These are phyloP conservation scores for Tylopilus sp. DNA, from an alignment of 768 basidiomycete species.

Conservation along the genomic window DNA sequence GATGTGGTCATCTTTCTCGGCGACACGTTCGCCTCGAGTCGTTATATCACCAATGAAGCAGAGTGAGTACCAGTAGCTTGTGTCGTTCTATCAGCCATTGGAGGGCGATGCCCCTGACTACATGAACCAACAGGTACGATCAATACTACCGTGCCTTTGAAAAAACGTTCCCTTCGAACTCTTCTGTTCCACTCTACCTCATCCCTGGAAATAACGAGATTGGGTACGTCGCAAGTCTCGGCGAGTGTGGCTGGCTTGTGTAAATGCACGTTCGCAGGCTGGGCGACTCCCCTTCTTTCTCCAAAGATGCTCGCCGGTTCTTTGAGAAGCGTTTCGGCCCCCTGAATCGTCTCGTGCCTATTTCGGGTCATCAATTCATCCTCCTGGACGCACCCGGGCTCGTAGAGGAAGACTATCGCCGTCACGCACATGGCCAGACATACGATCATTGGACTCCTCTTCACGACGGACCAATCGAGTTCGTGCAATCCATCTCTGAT, in stretches of 20 bases:
- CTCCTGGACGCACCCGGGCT: conserved; percentile 74
- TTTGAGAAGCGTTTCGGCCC: conserved; percentile 66
- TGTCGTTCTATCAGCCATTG: conserved; percentile 21
- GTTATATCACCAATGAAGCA: conserved; percentile 44
- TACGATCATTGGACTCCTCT: conserved; percentile 58
- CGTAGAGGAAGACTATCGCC: conserved; percentile 77
- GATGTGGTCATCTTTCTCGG: conserved; percentile 72
- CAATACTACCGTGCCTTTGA: conserved; percentile 59
- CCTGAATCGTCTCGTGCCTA: conserved; percentile 55
- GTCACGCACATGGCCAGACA: conserved; percentile 43
- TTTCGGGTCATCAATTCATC: conserved; percentile 72
- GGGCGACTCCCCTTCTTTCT: conserved; percentile 49
- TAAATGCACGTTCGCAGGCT: conserved; percentile 38
- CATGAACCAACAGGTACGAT: conserved; percentile 48
- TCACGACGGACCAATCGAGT: conserved; percentile 54
- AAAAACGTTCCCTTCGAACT: conserved; percentile 48
- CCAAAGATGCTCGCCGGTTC: conserved; percentile 51
- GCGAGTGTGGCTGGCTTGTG: not conserved
- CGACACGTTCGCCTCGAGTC: conserved; percentile 70
- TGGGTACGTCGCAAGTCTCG: conserved; percentile 39
- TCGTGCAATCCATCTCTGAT: conserved; percentile 44
- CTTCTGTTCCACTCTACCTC: conserved; percentile 45
- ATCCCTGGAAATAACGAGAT: conserved; percentile 85
- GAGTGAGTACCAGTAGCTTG: conserved; percentile 53
- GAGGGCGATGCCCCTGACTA: conserved; percentile 3